These are phyloP conservation scores for Arthrobotrys megalospora DNA, from an alignment of 2,329 filamentous ascomycete genomes.

Conservation along the genomic window DNA sequence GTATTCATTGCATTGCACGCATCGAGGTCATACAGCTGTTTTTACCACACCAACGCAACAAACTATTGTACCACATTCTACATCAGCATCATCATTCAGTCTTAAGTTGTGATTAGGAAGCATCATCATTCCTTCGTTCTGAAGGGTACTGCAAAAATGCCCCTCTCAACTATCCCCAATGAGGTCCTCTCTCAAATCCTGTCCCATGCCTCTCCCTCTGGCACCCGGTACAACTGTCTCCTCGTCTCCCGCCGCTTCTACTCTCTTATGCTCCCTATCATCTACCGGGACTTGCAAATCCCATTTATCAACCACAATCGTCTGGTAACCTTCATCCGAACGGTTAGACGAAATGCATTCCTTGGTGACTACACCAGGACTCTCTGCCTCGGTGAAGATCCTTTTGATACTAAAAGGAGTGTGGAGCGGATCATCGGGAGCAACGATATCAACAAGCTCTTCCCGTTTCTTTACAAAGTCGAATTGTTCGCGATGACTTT, in stretches of 20 bases:
- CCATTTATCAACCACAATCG: conserved; percentile 46
- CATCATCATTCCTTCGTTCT: too few relatives aligned
- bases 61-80: background rate
- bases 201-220: conserved; percentile 25
- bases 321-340: conserved; percentile 43
- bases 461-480: conserved; percentile 29
- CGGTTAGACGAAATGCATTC: conserved; percentile 30
- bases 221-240: conserved; percentile 53
- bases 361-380: conserved; percentile 5
- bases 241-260: conserved; percentile 47
- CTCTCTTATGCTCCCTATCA: conserved; percentile 26
- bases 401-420: conserved; percentile 28
- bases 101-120: too few relatives aligned
- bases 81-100: background rate
- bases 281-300: conserved; percentile 44
- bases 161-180: conserved; percentile 26
- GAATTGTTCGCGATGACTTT: conserved; percentile 55
- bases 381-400: conserved; percentile 39
- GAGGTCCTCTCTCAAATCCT: conserved; percentile 44
- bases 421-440: conserved; percentile 45
- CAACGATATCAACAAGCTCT: conserved; percentile 42
- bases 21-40: background rate
- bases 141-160: conserved; percentile 17
- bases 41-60: conserved; percentile 11
- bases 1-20: background rate